Conservation (phyloP, 768 basidiomycete genomes). For the Kwoniella dejecticola region DNA sequence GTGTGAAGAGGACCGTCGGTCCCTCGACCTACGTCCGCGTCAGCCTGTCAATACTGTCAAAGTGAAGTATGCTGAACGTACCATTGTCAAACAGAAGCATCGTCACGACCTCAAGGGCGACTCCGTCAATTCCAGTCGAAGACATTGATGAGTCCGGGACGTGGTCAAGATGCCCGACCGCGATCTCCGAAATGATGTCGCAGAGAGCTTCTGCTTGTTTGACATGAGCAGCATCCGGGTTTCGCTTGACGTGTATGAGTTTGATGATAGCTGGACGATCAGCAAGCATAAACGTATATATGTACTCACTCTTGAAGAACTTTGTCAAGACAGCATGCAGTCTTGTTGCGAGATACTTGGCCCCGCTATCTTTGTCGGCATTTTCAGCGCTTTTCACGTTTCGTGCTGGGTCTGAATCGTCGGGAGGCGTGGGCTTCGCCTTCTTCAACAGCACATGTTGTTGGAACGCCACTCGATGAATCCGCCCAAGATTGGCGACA, state of each 20-base stretch:
- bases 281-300: too few relatives aligned
- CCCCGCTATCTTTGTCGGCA: conserved; percentile 61
- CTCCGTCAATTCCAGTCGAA: conserved; percentile 55
- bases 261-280: conserved; percentile 72
- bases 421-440: conserved; percentile 62
- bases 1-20: conserved; percentile 76
- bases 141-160: background rate
- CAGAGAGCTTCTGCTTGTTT: conserved; percentile 75
- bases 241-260: conserved; percentile 75
- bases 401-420: conserved; percentile 12
- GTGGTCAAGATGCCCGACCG: conserved; percentile 68
- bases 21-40: conserved; percentile 79
- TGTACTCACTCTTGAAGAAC: conserved; percentile 77
- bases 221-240: conserved; percentile 71
- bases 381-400: conserved; percentile 3
- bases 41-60: conserved; percentile 2
- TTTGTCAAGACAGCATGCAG: conserved; percentile 74
- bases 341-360: conserved; percentile 77
- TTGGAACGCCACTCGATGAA: conserved; percentile 82
- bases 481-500: conserved; percentile 69
- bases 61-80: conserved; percentile 48
- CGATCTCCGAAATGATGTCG: conserved; percentile 67
- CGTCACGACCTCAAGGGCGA: conserved; percentile 62
- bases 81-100: conserved; percentile 65
- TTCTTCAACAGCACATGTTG: conserved; percentile 79